These are phyloP conservation scores for Hypoxylon lienhwacheense DNA, from an alignment of 495 filamentous ascomycete species.

Conservation along the genomic window DNA sequence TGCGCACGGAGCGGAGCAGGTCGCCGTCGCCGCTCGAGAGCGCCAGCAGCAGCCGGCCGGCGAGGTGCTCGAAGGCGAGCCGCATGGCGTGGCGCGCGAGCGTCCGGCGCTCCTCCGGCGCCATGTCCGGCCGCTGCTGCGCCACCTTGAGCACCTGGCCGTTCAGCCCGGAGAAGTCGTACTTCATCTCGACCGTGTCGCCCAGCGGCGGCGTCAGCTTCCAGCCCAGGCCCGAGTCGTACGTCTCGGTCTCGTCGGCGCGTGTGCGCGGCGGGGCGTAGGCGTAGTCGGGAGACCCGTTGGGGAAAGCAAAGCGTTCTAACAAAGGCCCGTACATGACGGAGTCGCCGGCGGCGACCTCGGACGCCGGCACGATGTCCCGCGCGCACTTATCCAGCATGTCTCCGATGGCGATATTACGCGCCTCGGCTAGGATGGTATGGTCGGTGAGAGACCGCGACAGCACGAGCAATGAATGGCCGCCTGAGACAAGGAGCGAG, in stretches of 20 bases:
- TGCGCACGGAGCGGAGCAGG: constrained; percentile 44
- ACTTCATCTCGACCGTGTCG: constrained; percentile 36
- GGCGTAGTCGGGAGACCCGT: constrained; percentile 35
- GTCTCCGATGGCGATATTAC: constrained; percentile 81
- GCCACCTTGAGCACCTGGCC: constrained; percentile 35
- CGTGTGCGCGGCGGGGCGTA: constrained; percentile 58
- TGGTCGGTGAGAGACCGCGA: constrained; percentile 67
- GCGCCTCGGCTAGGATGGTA: constrained; percentile 66
- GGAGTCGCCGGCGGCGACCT: constrained; percentile 47
- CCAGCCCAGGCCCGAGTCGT: constrained; percentile 35
- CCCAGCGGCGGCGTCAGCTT: constrained; percentile 41
- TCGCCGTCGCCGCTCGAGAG: constrained; percentile 41
- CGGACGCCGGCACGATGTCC: constrained; percentile 61
- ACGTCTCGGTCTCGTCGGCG: constrained; percentile 52
- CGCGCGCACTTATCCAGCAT: constrained; percentile 82
- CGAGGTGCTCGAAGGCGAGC: constrained; percentile 86
- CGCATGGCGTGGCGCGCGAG: constrained; percentile 75
- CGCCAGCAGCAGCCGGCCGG: constrained; percentile 67
- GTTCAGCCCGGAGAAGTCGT: constrained; percentile 46
- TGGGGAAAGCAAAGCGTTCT: constrained; percentile 76
- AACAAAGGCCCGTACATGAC: constrained; percentile 79
- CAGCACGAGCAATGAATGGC: constrained; percentile 83
- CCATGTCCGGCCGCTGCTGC: constrained; percentile 35
- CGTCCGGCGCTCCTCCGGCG: constrained; percentile 54
- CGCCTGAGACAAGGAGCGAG: constrained; percentile 87